These are phyloP conservation scores for Annulohypoxylon truncatum DNA, from an alignment of 2,329 filamentous ascomycete species.

Conservation along the genomic window DNA sequence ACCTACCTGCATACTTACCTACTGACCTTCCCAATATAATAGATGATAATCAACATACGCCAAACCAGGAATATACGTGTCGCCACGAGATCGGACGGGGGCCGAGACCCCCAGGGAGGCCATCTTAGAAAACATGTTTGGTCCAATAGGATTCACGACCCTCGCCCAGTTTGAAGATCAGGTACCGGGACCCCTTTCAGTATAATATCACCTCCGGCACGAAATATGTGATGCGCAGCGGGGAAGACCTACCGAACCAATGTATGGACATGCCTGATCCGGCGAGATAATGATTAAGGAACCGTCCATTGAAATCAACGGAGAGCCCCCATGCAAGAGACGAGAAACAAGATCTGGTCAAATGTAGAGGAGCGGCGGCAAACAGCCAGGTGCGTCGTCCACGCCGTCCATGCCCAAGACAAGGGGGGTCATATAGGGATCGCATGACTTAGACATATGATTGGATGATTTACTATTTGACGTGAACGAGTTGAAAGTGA, in stretches of 20 bases:
- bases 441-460: conserved; percentile 41
- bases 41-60: conserved; percentile 15
- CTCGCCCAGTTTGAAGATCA: conserved; percentile 7
- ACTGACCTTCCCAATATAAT: conserved; percentile 42
- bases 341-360: conserved; percentile 27
- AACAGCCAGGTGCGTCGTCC: conserved; percentile 12
- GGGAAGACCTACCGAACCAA: conserved; percentile 8
- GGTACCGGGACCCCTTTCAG: conserved; percentile 12
- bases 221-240: neutral
- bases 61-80: conserved; percentile 17
- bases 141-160: conserved; percentile 15
- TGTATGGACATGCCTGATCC: conserved; percentile 10
- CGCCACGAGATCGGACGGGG: conserved; percentile 35
- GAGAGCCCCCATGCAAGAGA: neutral
- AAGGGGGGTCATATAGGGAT: conserved; percentile 32
- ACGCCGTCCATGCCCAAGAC: conserved; percentile 25
- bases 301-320: neutral
- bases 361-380: conserved; percentile 9
- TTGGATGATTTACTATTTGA: conserved; percentile 33
- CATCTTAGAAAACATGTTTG: conserved; percentile 20
- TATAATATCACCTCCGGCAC: conserved; percentile 8
- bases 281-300: conserved; percentile 3
- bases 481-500: conserved; percentile 20
- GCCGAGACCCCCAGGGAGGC: conserved; percentile 21
- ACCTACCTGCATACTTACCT: conserved; percentile 26